Conservation (phyloP, 148 eudicot genomes). For the Camellia sinensis region DNA sequence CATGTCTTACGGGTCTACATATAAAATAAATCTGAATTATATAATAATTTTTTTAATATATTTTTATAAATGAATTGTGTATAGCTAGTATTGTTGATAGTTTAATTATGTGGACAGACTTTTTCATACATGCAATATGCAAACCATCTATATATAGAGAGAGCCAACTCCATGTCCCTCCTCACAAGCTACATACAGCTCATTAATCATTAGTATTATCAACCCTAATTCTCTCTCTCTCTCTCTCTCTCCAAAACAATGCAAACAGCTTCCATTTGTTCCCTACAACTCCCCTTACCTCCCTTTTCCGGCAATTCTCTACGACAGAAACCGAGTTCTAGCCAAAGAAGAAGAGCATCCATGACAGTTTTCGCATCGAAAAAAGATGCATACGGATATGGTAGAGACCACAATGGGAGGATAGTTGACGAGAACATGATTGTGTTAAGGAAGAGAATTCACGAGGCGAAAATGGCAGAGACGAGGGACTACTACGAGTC, state of each 20-base stretch:
- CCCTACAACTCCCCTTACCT: neutral
- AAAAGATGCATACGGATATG: neutral
- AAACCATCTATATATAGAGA: no score
- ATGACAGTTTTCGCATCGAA: neutral
- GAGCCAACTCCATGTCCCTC: no score
- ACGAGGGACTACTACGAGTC: constrained; percentile 23
- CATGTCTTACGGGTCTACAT: no score
- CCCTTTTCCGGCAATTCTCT: neutral
- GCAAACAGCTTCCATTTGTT: neutral
- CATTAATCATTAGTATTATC: no score
- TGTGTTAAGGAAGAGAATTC: constrained; percentile 40
- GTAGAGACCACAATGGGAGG: constrained; percentile 12
- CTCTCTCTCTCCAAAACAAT: neutral
- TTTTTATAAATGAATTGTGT: no score
- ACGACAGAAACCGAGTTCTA: neutral
- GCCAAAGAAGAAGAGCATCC: neutral
- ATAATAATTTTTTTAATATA: no score
- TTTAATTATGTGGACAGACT: no score
- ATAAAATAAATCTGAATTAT: no score
- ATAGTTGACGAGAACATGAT: constrained; percentile 40
- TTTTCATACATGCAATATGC: no score
- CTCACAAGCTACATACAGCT: no score
- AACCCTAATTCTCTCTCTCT: no score
- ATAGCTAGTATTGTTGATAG: no score
- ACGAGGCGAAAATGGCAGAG: constrained; percentile 40